Evolutionary conservation across 768 basidiomycete species (phyloP), one percentile per base, ranked within the genome.

Genomic region (Dendrothele bispora): DNA sequence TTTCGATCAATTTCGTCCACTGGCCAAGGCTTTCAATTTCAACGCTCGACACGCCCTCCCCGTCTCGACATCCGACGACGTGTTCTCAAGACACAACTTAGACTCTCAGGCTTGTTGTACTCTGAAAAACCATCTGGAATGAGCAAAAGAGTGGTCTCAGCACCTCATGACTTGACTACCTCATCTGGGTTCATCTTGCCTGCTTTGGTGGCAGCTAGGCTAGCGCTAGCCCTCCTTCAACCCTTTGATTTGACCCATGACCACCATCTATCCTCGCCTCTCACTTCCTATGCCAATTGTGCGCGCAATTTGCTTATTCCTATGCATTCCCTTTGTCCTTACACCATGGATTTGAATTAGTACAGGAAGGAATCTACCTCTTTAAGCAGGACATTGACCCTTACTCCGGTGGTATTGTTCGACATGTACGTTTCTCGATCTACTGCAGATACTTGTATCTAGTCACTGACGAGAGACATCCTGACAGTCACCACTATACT

Each of bases 281-380:
- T 95, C 59, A 91, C 90, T 4, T 84, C 88, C 7, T 86, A 86
- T 62, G 69, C 82, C 17, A 82, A 88, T 55, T 71, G 93, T 94
- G 57, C 64, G 88, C 71, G 47, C 30, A 7, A 12, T 32, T n/a
- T 28, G 22, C 40, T 40, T 4, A 39, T 53, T n/a, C 32, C 20
- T 30, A 51, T 18, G 35, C 38, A 36, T 20, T 32, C 44, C 11
- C 26, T 46, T 56, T 51, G 24, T 47, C 43, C 32, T 38, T 58
- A 56, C 48, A 54, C 43, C 55, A 49, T 51, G 17, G 43, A 32
- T 10, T 32, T n/a, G 10, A 10, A 40, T 35, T 52, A 98, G 95
- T 98, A 49, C 82, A 84, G 61, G 95, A 98, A 67, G 95, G 94
- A 15, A 75, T 95, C 4, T 92, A 85, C 67, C 77, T 98, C 14